Percentiles rank a stretch among this genome's conserved stretches.
phyloP scores from a whole-genome alignment of 2,329 filamentous ascomycete genomes.

The Monilinia polystroma region DNA sequence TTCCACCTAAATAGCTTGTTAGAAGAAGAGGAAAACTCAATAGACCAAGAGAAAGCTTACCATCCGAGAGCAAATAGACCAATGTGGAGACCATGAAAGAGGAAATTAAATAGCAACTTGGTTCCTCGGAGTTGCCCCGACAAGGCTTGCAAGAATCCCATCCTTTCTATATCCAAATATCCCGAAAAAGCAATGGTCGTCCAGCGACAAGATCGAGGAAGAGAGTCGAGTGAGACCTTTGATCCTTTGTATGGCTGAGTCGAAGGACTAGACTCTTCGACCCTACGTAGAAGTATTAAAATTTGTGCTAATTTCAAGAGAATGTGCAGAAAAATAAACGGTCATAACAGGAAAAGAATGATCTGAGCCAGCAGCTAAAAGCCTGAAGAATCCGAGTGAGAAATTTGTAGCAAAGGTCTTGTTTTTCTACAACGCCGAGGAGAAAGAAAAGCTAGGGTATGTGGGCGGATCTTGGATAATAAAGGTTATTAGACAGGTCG shows the following conservation, averaged over 20 bases:
- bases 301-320: slow-evolving; percentile 29
- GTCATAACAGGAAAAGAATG: slow-evolving; percentile 45
- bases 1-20: slow-evolving; percentile 62
- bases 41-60: slow-evolving; percentile 50
- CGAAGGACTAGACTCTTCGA: background rate
- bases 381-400: slow-evolving; percentile 22
- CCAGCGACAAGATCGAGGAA: slow-evolving; percentile 50
- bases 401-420: slow-evolving; percentile 46
- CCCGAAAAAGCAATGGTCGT: slow-evolving; percentile 49
- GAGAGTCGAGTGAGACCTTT: background rate
- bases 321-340: slow-evolving; percentile 39
- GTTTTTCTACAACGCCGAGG: slow-evolving; percentile 48
- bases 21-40: background rate
- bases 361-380: slow-evolving; percentile 58
- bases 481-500: slow-evolving; percentile 23
- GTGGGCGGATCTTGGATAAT: slow-evolving; percentile 37
- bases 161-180: slow-evolving; percentile 32
- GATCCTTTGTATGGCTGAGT: background rate
- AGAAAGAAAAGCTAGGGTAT: slow-evolving; percentile 39
- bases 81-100: slow-evolving; percentile 79
- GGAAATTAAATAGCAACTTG: slow-evolving; percentile 75
- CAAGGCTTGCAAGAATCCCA: slow-evolving; percentile 39
- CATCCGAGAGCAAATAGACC: slow-evolving; percentile 82
- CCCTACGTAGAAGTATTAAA: slow-evolving; percentile 33
- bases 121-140: slow-evolving; percentile 65